Conservation (phyloP, 2,329 filamentous ascomycete species). For the Tolypocladium tropicale region DNA sequence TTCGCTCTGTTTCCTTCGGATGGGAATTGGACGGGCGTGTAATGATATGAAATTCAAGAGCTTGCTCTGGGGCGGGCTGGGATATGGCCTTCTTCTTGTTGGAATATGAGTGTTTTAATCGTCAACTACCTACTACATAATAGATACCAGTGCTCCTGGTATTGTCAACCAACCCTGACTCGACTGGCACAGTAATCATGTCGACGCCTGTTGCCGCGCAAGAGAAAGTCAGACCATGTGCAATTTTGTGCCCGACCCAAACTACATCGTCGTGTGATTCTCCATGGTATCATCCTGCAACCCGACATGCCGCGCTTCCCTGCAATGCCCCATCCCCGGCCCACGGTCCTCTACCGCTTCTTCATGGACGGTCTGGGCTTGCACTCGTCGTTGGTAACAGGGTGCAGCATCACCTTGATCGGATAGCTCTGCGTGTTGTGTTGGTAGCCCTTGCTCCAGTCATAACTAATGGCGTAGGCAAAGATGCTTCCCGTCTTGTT, state of each 20-base stretch:
- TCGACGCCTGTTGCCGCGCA: background rate
- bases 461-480: conserved; percentile 86
- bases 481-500: conserved; percentile 77
- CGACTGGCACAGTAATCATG: background rate
- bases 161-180: background rate
- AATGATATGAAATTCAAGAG: background rate
- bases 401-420: conserved; percentile 79
- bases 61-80: background rate
- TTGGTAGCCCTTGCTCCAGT: conserved; percentile 96
- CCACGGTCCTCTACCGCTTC: conserved; percentile 38
- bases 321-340: background rate
- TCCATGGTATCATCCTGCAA: background rate
- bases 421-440: conserved; percentile 66
- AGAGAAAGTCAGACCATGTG: background rate
- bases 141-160: background rate
- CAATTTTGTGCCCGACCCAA: background rate
- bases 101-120: background rate
- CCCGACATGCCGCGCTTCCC: background rate
- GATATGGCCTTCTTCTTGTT: no score
- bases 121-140: background rate
- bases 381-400: conserved; percentile 53
- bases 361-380: conserved; percentile 50
- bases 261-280: background rate
- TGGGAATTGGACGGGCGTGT: background rate
- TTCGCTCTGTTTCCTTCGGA: background rate